phyloP scores from a whole-genome alignment of 2,329 filamentous ascomycete genomes.

The Fusarium clavum region DNA sequence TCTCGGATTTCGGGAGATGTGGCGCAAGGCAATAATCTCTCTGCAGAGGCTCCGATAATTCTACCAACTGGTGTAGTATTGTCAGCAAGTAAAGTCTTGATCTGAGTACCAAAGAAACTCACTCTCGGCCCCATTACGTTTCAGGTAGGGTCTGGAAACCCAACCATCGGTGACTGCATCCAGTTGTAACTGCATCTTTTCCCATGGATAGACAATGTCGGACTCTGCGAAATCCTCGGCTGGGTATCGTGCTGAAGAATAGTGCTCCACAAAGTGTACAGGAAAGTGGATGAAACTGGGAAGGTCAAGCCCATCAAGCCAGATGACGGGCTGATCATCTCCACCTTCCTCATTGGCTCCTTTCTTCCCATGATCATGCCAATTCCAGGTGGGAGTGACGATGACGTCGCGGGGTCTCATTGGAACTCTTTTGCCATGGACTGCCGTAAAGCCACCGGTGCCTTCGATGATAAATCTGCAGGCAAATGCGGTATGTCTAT shows the following conservation, averaged over 20 bases:
- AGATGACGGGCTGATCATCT: constrained; percentile 60
- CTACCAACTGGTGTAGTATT: constrained; percentile 38
- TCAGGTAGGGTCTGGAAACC: constrained; percentile 48
- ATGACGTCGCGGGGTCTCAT: constrained; percentile 66
- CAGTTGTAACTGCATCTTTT: constrained; percentile 56
- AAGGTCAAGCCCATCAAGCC: constrained; percentile 67
- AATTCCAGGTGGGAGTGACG: constrained; percentile 69
- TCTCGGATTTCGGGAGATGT: constrained; percentile 57
- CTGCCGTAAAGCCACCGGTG: constrained; percentile 64
- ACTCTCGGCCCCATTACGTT: constrained; percentile 49
- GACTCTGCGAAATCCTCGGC: constrained; percentile 55
- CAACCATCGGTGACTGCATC: constrained; percentile 42
- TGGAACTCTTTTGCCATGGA: constrained; percentile 63
- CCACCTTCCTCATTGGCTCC: constrained; percentile 50
- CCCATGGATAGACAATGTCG: constrained; percentile 63
- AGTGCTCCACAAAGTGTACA: constrained; percentile 66
- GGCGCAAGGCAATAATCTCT: constrained; percentile 54
- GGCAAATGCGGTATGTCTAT: constrained; percentile 67
- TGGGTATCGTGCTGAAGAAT: constrained; percentile 59
- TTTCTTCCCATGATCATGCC: constrained; percentile 70
- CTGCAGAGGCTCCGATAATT: constrained; percentile 61
- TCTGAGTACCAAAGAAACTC: background rate
- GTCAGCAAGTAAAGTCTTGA: accelerated
- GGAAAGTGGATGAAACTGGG: constrained; percentile 63
- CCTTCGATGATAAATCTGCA: constrained; percentile 69